These are phyloP conservation scores for Pseudoneurospora amorphoporcata DNA, from an alignment of 495 filamentous ascomycete species.

Conservation along the genomic window DNA sequence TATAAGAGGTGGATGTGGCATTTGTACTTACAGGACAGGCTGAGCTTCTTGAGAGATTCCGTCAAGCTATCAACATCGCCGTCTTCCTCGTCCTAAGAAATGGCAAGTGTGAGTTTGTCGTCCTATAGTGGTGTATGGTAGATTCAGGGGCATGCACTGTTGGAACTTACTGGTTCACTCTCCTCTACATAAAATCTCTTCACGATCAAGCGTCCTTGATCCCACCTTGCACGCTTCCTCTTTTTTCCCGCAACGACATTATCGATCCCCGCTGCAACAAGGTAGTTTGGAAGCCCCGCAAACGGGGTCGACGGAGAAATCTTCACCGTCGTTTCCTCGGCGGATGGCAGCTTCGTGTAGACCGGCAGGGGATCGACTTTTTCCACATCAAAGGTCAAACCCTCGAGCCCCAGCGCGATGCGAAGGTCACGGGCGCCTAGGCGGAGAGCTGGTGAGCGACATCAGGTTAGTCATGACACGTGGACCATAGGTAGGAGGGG, in stretches of 20 bases:
- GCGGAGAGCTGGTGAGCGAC: too few relatives aligned
- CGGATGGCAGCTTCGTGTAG: background rate
- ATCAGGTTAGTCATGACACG: too few relatives aligned
- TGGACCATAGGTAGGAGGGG: too few relatives aligned
- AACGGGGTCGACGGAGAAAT: background rate
- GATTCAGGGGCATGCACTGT: background rate
- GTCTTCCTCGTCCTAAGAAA: too few relatives aligned
- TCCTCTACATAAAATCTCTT: background rate
- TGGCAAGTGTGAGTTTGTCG: too few relatives aligned
- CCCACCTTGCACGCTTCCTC: background rate
- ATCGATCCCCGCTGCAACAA: background rate
- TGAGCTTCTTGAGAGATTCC: background rate
- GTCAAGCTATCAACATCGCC: too few relatives aligned
- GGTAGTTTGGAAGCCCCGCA: background rate
- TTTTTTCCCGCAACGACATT: background rate
- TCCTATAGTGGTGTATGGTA: background rate
- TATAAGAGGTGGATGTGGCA: background rate
- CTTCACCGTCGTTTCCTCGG: background rate
- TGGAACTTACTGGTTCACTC: too few relatives aligned
- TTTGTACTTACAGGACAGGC: background rate
- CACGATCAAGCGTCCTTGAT: background rate
- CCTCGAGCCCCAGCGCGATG: too few relatives aligned
- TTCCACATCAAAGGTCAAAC: background rate
- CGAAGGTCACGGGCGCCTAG: too few relatives aligned
- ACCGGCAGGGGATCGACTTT: background rate